These are phyloP conservation scores for Septoria petroselini DNA, from an alignment of 2,329 filamentous ascomycete species.

Conservation along the genomic window DNA sequence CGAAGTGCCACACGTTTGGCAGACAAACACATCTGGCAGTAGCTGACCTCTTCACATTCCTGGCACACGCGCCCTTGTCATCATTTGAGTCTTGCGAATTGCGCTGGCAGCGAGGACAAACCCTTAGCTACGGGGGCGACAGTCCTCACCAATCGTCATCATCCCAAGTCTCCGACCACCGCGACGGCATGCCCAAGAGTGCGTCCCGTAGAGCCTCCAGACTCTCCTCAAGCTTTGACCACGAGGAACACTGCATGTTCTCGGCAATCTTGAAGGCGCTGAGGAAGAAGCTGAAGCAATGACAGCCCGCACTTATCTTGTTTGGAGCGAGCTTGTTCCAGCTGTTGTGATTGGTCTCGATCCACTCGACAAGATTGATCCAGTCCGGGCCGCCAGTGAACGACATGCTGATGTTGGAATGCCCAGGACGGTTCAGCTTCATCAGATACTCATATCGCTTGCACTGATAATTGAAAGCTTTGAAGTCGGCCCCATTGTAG, in stretches of 20 bases:
- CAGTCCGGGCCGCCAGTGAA: constrained; percentile 10
- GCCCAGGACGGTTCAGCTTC: neutral
- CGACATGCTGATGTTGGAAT: constrained; percentile 3
- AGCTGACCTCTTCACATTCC: too few species aligned
- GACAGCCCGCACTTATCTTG: neutral
- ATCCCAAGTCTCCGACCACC: neutral
- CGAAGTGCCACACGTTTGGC: too few species aligned
- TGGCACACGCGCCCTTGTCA: too few species aligned
- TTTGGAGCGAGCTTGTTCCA: neutral
- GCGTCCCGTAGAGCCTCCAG: neutral
- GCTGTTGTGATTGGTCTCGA: constrained; percentile 2
- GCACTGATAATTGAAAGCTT: constrained; percentile 12
- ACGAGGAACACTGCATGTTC: neutral
- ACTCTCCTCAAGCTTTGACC: neutral
- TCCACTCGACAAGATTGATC: constrained; percentile 15
- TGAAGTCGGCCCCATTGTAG: constrained; percentile 10
- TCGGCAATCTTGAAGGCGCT: neutral
- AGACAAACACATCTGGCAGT: too few species aligned
- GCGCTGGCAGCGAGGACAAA: too few species aligned
- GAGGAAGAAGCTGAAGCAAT: neutral
- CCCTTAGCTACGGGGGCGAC: neutral
- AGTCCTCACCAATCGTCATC: neutral
- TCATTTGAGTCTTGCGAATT: too few species aligned
- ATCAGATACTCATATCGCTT: neutral
- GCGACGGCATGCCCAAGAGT: neutral